These are phyloP conservation scores for Lipomyces oligophaga DNA, from an alignment of 805 yeast genomes.

Conservation along the genomic window DNA sequence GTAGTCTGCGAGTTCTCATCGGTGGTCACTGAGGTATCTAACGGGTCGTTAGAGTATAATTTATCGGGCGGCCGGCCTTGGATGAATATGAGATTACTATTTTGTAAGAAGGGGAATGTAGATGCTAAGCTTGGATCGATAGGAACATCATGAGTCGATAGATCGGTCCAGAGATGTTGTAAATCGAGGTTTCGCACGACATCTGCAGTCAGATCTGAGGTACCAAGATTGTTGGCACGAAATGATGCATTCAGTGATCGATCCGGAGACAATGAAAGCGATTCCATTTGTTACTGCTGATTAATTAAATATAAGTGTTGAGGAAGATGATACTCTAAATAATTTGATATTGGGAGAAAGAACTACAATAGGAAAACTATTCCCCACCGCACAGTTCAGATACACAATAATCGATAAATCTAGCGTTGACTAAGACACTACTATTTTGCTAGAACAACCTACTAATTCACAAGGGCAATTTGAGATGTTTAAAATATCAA, in stretches of 20 bases:
- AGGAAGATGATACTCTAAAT: no score
- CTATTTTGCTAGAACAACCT: no score
- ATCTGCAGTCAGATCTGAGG: slow-evolving; percentile 22
- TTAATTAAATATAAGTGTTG: no score
- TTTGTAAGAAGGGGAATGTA: slow-evolving; percentile 5
- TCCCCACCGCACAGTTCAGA: no score
- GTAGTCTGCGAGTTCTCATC: neutral
- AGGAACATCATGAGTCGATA: slow-evolving; percentile 25
- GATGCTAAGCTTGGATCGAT: slow-evolving; percentile 5
- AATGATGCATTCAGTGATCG: slow-evolving; percentile 13
- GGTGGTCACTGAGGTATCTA: slow-evolving; percentile 10
- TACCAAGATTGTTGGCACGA: slow-evolving; percentile 10
- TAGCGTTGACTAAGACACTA: no score
- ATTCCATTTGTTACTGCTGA: no score
- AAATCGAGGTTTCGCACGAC: slow-evolving; percentile 36
- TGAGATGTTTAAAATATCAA: no score
- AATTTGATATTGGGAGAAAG: no score
- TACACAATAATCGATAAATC: no score
- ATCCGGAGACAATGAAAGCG: no score
- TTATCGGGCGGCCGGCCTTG: slow-evolving; percentile 38
- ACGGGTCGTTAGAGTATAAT: slow-evolving; percentile 37
- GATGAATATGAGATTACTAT: slow-evolving; percentile 13
- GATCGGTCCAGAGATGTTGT: slow-evolving; percentile 40
- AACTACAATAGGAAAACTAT: no score
- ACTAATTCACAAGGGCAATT: no score